phyloP scores from a whole-genome alignment of 1,284 basidiomycete species.

The Agaricales sp. region DNA sequence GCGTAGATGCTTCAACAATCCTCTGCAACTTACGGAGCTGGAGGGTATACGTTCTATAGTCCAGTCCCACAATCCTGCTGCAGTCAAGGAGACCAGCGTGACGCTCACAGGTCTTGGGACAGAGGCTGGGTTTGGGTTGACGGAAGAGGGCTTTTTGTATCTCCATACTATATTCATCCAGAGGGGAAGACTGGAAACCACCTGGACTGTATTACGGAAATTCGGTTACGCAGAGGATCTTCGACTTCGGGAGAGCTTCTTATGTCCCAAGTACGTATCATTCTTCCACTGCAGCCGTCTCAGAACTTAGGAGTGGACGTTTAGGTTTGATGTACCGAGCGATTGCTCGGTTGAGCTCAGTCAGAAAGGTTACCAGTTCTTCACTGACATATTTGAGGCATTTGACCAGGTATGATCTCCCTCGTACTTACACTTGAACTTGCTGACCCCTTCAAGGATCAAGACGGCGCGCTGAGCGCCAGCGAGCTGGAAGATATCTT shows the following conservation, averaged over 20 bases:
- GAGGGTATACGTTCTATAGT: conserved; percentile 89
- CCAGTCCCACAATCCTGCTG: conserved; percentile 33
- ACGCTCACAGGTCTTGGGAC: neutral
- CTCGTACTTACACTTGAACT: neutral
- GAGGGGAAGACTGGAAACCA: conserved; percentile 91
- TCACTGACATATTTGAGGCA: conserved; percentile 94
- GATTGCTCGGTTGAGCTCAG: conserved; percentile 95
- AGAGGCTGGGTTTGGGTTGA: conserved; percentile 49
- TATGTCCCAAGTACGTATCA: conserved; percentile 68
- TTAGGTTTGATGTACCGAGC: conserved; percentile 82
- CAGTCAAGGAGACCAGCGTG: neutral
- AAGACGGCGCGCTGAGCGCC: conserved; percentile 86
- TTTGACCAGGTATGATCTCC: conserved; percentile 90
- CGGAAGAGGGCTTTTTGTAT: conserved; percentile 89
- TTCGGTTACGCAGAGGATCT: conserved; percentile 97
- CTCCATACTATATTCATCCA: conserved; percentile 97
- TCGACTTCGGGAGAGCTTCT: conserved; percentile 78
- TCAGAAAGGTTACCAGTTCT: conserved; percentile 91
- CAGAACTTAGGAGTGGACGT: conserved; percentile 8
- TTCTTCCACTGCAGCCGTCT: too few relatives aligned
- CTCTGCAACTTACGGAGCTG: conserved; percentile 86
- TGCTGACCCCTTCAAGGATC: conserved; percentile 48
- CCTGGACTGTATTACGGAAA: conserved; percentile 92
- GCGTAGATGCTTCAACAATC: conserved; percentile 93
- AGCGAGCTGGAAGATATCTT: conserved; percentile 87